Evolutionary conservation across 441 rosid species (phyloP).

Genomic region (Euphorbia neoarborescens): DNA sequence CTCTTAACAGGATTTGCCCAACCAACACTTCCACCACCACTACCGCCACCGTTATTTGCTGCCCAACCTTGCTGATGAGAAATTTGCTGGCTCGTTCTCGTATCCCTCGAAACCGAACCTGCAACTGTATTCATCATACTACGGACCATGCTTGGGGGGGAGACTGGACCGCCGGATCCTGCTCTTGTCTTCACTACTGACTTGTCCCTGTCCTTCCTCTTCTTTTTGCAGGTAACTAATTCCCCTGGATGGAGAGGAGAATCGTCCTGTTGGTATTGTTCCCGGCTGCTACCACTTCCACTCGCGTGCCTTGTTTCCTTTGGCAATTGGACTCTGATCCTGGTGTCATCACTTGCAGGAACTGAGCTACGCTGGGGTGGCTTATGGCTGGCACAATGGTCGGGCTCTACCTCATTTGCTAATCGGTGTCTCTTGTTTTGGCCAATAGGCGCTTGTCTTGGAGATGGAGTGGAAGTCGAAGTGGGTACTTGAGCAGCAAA

Average conservation of each 20-base stretch:
- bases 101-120: constrained; percentile 48
- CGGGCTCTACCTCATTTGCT: constrained; percentile 57
- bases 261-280: constrained; percentile 52
- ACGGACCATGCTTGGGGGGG: constrained; percentile 69
- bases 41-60: constrained; percentile 34
- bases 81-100: constrained; percentile 37
- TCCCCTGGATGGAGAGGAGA: constrained; percentile 85
- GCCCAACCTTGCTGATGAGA: constrained; percentile 61
- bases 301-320: constrained; percentile 62
- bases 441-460: constrained; percentile 41
- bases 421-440: constrained; percentile 62
- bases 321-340: constrained; percentile 57
- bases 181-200: constrained; percentile 48
- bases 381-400: constrained; percentile 44
- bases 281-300: constrained; percentile 43
- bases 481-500: constrained; percentile 50
- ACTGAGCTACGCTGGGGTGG: constrained; percentile 41
- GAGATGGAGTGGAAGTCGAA: constrained; percentile 41
- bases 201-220: constrained; percentile 95
- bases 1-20: constrained; percentile 99
- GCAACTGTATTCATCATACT: constrained; percentile 48
- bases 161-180: constrained; percentile 65
- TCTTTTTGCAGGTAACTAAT: constrained; percentile 94
- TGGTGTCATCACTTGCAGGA: constrained; percentile 46
- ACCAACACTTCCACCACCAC: constrained; percentile 62